Base-by-base conservation (phyloP, 1,139 yeast species). In the Nakaseomyces glabratus region DNA sequence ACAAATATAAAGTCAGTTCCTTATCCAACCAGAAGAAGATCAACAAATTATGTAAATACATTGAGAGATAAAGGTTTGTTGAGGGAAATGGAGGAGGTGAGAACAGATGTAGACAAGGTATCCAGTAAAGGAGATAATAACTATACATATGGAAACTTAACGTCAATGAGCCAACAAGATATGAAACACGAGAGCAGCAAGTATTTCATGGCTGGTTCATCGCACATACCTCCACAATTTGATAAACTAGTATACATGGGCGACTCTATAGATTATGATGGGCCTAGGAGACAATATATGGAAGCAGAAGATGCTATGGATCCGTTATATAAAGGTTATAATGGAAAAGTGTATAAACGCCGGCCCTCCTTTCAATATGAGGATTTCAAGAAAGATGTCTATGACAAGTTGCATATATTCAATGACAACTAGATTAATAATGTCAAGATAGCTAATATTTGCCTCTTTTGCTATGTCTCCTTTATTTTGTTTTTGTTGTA, bases 351-450 rank as follows among this genome's bases (percentile, higher is more conserved):
- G n/a, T n/a, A n/a, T n/a, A 14, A 16, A n/a, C 9, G 30, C 15
- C 8, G 31, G 24, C 6, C 31, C 29, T 49, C 57, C 11, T 50
- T 48, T 16, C 45, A 46, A 12, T 53, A 51, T 28, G 58, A 53
- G 34, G 58, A 53, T 29, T 52, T 47, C 40, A 53, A 52, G 38
- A 52, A 51, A 32, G 53, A 50, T 31, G 41, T 46, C n/a, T 51
- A 53, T 34, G 45, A 51, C 25, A 39, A 44, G 19, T 28, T 47
- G 24, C 51, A 48, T 33, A 39, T 51, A 40, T 51, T 52, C 29
- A 47, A 43, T 23, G 36, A 34, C 12, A 28, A 33, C 14, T 36
- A 26, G 19, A 4, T n/a, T 21, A 18, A 22, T 22, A 7, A 11
- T n/a, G n/a, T n/a, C n/a, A n/a, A n/a, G n/a, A n/a, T n/a, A n/a